These are phyloP conservation scores for Pneumocystis murina DNA, from an alignment of 1,139 yeast species.

Conservation along the genomic window DNA sequence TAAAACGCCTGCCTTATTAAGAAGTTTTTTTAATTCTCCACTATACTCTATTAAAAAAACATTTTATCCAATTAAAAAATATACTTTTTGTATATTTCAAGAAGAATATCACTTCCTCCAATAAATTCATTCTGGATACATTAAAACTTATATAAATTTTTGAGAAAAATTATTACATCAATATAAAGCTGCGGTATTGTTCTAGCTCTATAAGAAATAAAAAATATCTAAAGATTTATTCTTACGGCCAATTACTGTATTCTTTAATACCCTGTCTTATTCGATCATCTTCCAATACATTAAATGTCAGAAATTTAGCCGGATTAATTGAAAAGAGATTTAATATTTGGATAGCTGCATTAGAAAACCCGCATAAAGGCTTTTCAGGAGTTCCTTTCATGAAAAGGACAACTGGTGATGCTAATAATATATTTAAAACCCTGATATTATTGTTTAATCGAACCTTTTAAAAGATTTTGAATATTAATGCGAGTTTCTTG, in stretches of 20 bases:
- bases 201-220: constrained; percentile 51
- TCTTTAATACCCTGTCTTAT: constrained; percentile 49
- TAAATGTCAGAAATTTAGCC: constrained; percentile 86
- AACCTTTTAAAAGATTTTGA: background rate
- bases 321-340: constrained; percentile 99
- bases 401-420: constrained; percentile 68
- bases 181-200: constrained; percentile 55
- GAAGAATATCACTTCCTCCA: constrained; percentile 94
- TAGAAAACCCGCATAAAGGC: constrained; percentile 95
- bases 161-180: constrained; percentile 34
- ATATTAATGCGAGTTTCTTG: background rate
- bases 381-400: constrained; percentile 97
- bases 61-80: background rate
- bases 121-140: constrained; percentile 48
- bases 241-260: background rate
- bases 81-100: constrained; percentile 63
- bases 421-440: background rate
- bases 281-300: constrained; percentile 87
- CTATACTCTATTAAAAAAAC: constrained; percentile 17
- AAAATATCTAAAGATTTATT: constrained; percentile 66
- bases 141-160: constrained; percentile 17
- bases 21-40: constrained; percentile 78
- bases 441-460: background rate
- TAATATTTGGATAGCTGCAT: constrained; percentile 81
- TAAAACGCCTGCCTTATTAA: constrained; percentile 65